Percentiles rank a stretch among this genome's conserved stretches.
Conservation (phyloP, 2,329 filamentous ascomycete species). For the Calonectria hongkongensis region DNA sequence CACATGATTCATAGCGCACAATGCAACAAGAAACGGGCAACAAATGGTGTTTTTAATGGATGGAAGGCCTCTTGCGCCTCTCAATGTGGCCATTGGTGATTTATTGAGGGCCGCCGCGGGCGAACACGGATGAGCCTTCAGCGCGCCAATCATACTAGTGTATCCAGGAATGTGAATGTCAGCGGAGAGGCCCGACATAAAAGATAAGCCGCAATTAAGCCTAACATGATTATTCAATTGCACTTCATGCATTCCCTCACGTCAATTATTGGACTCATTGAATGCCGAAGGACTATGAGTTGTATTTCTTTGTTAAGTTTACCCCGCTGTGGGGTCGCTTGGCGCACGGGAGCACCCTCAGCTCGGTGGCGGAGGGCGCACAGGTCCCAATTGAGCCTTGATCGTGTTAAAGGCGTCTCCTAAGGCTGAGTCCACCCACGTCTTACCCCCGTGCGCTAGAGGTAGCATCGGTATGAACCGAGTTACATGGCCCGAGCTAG, state of each 20-base stretch:
- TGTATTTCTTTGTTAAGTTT: not conserved
- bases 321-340: slow-evolving; percentile 8
- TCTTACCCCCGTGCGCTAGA: no score
- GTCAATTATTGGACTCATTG: no score
- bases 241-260: no score
- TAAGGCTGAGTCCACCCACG: no score
- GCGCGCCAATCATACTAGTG: not conserved
- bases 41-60: not conserved
- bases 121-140: not conserved
- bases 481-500: not conserved
- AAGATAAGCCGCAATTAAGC: not conserved
- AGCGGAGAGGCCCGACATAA: not conserved
- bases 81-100: not conserved
- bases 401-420: no score
- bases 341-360: no score
- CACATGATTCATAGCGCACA: not conserved
- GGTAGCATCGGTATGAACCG: not conserved
- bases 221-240: not conserved
- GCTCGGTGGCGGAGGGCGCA: no score
- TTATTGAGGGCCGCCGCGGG: not conserved
- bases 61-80: slow-evolving; percentile 4
- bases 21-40: not conserved
- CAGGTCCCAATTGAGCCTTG: no score
- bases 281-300: no score
- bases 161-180: not conserved